Evolutionary conservation across 768 basidiomycete species (phyloP), one percentile per base, ranked within the genome.

Genomic region (Kwoniella sp.): DNA sequence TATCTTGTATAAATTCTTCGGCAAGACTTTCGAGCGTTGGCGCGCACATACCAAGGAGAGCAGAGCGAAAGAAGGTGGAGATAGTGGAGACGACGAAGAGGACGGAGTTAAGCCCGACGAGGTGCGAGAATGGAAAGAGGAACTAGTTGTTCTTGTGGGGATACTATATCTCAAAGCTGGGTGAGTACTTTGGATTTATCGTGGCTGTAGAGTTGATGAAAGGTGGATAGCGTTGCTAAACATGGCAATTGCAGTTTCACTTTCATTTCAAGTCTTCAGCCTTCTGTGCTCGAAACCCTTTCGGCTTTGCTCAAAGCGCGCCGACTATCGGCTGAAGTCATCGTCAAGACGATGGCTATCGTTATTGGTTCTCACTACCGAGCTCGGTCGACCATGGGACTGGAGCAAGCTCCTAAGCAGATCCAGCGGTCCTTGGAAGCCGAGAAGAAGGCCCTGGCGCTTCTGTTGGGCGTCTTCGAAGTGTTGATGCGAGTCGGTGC

Each of bases 361-460:
- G 84, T 88, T 0, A 86, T 95, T 67, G 89, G 90, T 31, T 90
- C 90, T 0, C 84, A 93, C 13, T 95, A 91, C 90, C 89, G 89
- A 68, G 86, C 91, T 65, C 86, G 90, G 28, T 52, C 58, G 25
- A 58, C 61, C 9, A 52, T 67, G 13, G 73, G 72, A 0, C 48
- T 73, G 29, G 65, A 67, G 23, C 63, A 61, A 47, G 30, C 51
- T 55, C 28, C 48, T 12, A 69, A 70, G 30, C 56, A 52, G 17
- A 29, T 58, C 22, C 81, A 30, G 66, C 81, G 55, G 74, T 64
- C 63, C 7, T 81, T 63, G 77, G 77, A 82, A 30, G 82, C 87
- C 28, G 91, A 93, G 80, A 85, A 86, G 65, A 85, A 85, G 31
- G 86, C 93, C 34, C 83, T 88, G 57, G 82, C 82, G 13, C 90